Evolutionary conservation across 257 asterid species (phyloP).

Genomic region (Lycium ferocissimum): DNA sequence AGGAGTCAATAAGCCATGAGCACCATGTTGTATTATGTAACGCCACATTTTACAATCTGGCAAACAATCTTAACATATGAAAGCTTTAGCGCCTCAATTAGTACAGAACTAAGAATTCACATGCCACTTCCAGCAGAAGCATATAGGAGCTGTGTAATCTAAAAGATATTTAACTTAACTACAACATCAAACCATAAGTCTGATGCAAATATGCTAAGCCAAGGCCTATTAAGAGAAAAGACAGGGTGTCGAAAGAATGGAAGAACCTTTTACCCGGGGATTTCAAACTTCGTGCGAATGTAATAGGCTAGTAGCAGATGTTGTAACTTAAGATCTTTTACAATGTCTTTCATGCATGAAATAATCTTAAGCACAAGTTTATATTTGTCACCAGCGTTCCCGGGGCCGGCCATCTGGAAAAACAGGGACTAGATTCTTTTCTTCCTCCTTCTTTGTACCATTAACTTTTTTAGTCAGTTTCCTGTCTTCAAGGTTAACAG

Average conservation of each 20-base stretch:
- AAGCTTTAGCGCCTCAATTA: constrained; percentile 29
- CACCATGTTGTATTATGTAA: constrained; percentile 30
- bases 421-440: constrained; percentile 57
- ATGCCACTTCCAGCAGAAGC: constrained; percentile 33
- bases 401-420: constrained; percentile 92
- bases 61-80: constrained; percentile 33
- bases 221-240: neutral
- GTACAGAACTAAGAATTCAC: constrained; percentile 32
- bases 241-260: constrained; percentile 12
- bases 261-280: constrained; percentile 16
- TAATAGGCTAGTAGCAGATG: constrained; percentile 4
- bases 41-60: constrained; percentile 36
- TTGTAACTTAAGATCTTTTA: constrained; percentile 25
- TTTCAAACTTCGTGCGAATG: neutral
- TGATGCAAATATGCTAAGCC: constrained; percentile 1
- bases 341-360: constrained; percentile 22
- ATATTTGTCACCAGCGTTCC: constrained; percentile 77
- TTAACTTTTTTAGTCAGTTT: constrained; percentile 48
- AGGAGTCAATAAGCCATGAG: neutral
- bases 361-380: constrained; percentile 8
- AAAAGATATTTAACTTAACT: neutral
- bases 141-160: constrained; percentile 7
- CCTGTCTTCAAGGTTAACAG: constrained; percentile 46
- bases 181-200: constrained; percentile 15
- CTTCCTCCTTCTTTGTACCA: constrained; percentile 52